Conservation (phyloP, 305 asterid genomes). For the Solanum hybrid region DNA sequence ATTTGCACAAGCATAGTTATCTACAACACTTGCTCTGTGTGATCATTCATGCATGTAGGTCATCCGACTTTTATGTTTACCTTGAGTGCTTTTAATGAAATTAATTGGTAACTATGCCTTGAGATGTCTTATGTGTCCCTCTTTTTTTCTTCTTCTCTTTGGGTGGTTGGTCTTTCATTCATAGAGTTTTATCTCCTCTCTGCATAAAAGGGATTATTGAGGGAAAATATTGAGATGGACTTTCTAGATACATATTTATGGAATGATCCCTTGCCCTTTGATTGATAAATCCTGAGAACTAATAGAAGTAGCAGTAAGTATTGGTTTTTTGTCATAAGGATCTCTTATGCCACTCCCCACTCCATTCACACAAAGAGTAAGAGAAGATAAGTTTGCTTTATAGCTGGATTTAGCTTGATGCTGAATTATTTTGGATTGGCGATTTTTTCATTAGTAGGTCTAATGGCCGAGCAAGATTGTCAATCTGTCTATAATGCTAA, state of each 20-base stretch:
- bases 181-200: not conserved
- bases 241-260: not conserved
- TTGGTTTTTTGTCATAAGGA: not conserved
- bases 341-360: not conserved
- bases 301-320: not conserved
- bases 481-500: not conserved
- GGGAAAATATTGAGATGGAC: not conserved
- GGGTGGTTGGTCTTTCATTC: not conserved
- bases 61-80: not conserved
- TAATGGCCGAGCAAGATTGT: not conserved
- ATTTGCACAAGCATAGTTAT: not conserved
- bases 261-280: not conserved
- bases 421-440: not conserved
- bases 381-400: not conserved
- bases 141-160: not conserved
- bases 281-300: not conserved
- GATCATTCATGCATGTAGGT: not conserved
- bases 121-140: not conserved
- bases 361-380: not conserved
- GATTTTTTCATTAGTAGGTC: not conserved
- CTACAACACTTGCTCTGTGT: not conserved
- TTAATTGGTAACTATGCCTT: not conserved
- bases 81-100: not conserved
- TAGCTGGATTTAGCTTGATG: not conserved
- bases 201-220: not conserved